Evolutionary conservation across 2,329 filamentous ascomycete genomes (phyloP).

Genomic region (Trichoderma harzianum): DNA sequence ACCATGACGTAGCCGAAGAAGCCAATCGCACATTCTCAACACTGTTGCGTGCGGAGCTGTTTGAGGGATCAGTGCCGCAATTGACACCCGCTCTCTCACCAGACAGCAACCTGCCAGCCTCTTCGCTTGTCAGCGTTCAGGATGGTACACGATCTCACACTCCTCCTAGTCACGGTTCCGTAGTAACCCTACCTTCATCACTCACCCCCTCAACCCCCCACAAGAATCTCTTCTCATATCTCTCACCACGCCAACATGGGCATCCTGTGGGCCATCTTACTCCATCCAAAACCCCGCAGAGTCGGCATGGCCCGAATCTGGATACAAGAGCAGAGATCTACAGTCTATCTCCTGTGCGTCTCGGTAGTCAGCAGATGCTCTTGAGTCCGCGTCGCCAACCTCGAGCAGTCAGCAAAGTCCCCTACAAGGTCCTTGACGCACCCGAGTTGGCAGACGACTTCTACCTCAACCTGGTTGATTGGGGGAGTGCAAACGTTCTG

Average conservation of each 20-base stretch:
- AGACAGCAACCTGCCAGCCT: constrained; percentile 50
- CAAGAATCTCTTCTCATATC: constrained; percentile 94
- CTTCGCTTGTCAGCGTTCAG: constrained; percentile 51
- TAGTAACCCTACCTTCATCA: constrained; percentile 64
- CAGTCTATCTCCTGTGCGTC: constrained; percentile 88
- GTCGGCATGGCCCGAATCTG: constrained; percentile 80
- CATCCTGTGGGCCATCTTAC: constrained; percentile 78
- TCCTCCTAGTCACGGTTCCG: constrained; percentile 65
- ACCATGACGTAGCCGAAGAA: constrained; percentile 65
- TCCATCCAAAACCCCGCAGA: constrained; percentile 84
- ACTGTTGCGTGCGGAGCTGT: constrained; percentile 84
- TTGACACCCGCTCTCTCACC: constrained; percentile 61
- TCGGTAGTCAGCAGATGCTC: constrained; percentile 89
- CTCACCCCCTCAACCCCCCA: constrained; percentile 92
- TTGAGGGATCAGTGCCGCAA: constrained; percentile 86
- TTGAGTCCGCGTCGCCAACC: constrained; percentile 86
- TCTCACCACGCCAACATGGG: constrained; percentile 68
- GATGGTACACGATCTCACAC: constrained; percentile 75
- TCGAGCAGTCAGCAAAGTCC: constrained; percentile 88
- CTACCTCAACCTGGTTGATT: constrained; percentile 95
- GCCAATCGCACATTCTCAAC: constrained; percentile 91
- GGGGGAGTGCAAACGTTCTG: constrained; percentile 91
- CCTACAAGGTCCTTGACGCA: constrained; percentile 95
- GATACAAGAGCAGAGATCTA: constrained; percentile 92
- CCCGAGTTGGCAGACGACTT: constrained; percentile 96